Evolutionary conservation across 1,284 basidiomycete species (phyloP).

Genomic region (Moesziomyces sp.): DNA sequence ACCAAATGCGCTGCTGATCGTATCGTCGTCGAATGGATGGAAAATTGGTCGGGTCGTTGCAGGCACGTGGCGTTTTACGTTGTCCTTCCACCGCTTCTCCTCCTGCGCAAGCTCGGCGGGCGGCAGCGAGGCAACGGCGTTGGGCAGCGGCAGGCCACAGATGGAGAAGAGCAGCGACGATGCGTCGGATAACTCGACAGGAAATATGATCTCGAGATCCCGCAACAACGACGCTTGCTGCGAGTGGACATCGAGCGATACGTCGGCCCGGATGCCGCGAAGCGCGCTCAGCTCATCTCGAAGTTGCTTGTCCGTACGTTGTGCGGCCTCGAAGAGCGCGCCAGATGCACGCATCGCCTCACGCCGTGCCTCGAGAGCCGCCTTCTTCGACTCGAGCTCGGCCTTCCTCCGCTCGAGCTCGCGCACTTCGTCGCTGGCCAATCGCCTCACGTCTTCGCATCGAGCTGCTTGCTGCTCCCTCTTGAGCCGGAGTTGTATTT

Average conservation of each 20-base stretch:
- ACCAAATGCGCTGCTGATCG: conserved; percentile 54
- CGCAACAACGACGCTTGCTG: conserved; percentile 52
- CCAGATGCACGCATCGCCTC: conserved; percentile 12
- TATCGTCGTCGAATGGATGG: conserved; percentile 52
- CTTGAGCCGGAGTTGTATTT: conserved; percentile 31
- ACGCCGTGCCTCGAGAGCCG: conserved; percentile 20
- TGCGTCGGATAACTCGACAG: conserved; percentile 61
- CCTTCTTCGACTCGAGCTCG: conserved; percentile 11
- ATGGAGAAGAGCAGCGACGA: conserved; percentile 64
- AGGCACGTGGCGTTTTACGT: conserved; percentile 7
- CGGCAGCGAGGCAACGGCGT: conserved; percentile 43
- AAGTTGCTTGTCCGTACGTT: conserved; percentile 6
- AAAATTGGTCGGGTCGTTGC: conserved; percentile 21
- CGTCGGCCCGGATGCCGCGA: conserved; percentile 2
- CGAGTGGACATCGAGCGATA: conserved; percentile 20
- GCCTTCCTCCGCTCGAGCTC: conserved; percentile 8
- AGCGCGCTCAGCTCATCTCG: conserved; percentile 12
- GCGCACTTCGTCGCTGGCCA: conserved; percentile 22
- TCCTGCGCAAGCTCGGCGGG: conserved; percentile 23
- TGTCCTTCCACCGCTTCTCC: conserved; percentile 39
- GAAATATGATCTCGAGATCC: conserved; percentile 61
- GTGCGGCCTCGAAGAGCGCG: conserved; percentile 18
- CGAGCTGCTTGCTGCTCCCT: conserved; percentile 24
- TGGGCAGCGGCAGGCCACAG: conserved; percentile 57
- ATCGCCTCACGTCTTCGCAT: conserved; percentile 6